A percentile compares a stretch with the other conserved stretches of the same genome.
Evolutionary conservation across 106 monocot genomes (phyloP).

Genomic region (Ottelia alismoides): DNA sequence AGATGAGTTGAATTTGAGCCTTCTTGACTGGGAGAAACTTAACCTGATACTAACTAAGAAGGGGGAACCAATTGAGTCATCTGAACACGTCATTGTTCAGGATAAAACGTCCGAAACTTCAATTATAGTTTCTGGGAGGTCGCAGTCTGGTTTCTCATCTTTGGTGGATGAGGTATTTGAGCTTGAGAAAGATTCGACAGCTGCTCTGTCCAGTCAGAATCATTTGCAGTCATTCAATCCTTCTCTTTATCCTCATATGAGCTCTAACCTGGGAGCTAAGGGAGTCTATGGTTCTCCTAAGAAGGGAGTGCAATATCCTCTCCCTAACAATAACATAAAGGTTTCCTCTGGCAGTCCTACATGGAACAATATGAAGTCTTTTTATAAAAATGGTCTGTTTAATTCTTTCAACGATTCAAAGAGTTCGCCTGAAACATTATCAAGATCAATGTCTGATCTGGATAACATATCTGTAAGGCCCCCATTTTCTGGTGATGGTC

Average conservation of each 20-base stretch:
- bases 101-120: slow-evolving; percentile 26
- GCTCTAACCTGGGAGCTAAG: slow-evolving; percentile 27
- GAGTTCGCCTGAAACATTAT: slow-evolving; percentile 24
- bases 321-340: slow-evolving; percentile 18
- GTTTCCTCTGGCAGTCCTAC: slow-evolving; percentile 16
- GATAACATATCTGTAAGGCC: slow-evolving; percentile 9
- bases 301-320: slow-evolving; percentile 30
- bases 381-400: slow-evolving; percentile 19
- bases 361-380: slow-evolving; percentile 33
- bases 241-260: slow-evolving; percentile 18
- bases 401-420: slow-evolving; percentile 32
- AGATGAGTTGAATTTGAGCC: slow-evolving; percentile 74
- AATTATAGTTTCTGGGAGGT: slow-evolving; percentile 27
- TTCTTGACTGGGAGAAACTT: slow-evolving; percentile 54
- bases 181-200: slow-evolving; percentile 36
- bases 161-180: slow-evolving; percentile 92
- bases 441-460: slow-evolving; percentile 55
- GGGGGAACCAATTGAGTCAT: slow-evolving; percentile 17
- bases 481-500: slow-evolving; percentile 1
- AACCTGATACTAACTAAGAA: slow-evolving; percentile 9
- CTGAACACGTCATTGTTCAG: slow-evolving; percentile 25
- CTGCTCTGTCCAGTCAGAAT: slow-evolving; percentile 12
- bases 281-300: slow-evolving; percentile 26
- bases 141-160: slow-evolving; percentile 64
- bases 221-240: slow-evolving; percentile 19